phyloP scores from a whole-genome alignment of 768 basidiomycete genomes.

The Boletus rex-veris region DNA sequence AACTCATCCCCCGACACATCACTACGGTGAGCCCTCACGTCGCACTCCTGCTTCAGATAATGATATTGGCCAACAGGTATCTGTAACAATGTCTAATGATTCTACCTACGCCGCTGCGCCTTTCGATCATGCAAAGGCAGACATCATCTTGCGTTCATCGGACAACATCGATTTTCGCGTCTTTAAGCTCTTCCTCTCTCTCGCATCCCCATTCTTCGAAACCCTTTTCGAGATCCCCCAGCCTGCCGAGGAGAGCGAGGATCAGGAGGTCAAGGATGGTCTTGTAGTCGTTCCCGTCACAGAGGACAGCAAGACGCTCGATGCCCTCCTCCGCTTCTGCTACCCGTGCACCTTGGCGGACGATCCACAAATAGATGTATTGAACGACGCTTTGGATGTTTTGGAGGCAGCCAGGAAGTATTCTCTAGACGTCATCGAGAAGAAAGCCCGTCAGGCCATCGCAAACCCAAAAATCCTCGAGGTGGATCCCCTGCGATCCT shows the following conservation, averaged over 20 bases:
- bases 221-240: constrained; percentile 25
- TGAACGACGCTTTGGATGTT: not conserved
- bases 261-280: not conserved
- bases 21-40: not conserved
- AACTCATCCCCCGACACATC: not conserved
- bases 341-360: not conserved
- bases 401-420: not conserved
- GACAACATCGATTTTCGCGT: not conserved
- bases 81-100: not conserved
- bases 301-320: not conserved
- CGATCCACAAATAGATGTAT: not conserved
- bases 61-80: not conserved
- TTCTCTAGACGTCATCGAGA: not conserved
- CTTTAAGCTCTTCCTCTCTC: not conserved
- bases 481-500: not conserved
- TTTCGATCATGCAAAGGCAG: not conserved
- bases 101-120: constrained; percentile 6
- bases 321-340: not conserved
- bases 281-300: not conserved
- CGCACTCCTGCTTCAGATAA: not conserved
- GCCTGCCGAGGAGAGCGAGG: constrained; percentile 3
- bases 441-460: not conserved
- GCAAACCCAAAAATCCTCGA: not conserved
- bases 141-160: not conserved
- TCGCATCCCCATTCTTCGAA: not conserved